A percentile compares a stretch with the other conserved stretches of the same genome.
These are phyloP conservation scores for Russula abietina DNA, from an alignment of 768 basidiomycete genomes.

Conservation along the genomic window DNA sequence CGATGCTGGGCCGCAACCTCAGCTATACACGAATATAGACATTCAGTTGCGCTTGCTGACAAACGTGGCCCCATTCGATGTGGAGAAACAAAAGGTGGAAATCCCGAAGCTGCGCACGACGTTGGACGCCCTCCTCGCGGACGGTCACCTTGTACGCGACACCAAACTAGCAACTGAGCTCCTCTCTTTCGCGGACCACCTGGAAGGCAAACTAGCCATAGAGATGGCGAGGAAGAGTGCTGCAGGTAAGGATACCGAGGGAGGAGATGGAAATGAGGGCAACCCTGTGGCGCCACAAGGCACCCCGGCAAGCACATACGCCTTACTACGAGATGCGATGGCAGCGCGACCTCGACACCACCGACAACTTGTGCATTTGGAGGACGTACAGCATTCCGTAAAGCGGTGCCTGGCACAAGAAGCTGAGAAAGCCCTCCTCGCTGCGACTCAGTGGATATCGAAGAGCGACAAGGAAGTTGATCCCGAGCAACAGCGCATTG, in stretches of 20 bases:
- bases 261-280: background rate
- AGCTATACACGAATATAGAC: background rate
- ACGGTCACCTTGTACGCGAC: constrained; percentile 10
- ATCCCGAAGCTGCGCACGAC: constrained; percentile 19
- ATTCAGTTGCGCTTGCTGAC: background rate
- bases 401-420: constrained; percentile 1
- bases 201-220: constrained; percentile 10
- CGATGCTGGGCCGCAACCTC: background rate
- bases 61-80: background rate
- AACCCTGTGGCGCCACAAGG: background rate
- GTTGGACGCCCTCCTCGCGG: constrained; percentile 13
- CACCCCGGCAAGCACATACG: background rate
- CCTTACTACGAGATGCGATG: constrained; percentile 1
- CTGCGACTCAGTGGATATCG: background rate
- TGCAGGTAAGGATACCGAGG: background rate
- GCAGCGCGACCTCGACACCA: background rate
- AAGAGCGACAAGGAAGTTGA: background rate
- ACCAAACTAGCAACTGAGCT: constrained; percentile 15
- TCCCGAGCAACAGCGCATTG: background rate
- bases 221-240: background rate
- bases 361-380: constrained; percentile 18
- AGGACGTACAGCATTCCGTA: constrained; percentile 21
- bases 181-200: constrained; percentile 3
- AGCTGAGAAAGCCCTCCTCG: background rate
- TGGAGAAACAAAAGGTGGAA: constrained; percentile 15